These are phyloP conservation scores for Kitagawia praeruptora DNA, from an alignment of 129 eudicot genomes.

Conservation along the genomic window DNA sequence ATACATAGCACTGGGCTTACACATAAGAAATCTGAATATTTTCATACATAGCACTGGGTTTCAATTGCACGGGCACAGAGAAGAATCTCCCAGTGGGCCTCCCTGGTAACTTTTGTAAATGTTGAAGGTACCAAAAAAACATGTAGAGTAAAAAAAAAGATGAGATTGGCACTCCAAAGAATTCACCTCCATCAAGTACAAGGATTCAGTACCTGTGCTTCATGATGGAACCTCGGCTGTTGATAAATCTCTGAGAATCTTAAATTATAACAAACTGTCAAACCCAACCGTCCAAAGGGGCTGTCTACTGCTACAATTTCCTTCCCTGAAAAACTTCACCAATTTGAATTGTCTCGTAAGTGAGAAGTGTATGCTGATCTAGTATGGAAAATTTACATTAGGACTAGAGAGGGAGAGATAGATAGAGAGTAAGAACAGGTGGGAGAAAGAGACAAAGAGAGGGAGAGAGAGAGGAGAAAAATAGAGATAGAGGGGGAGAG, in stretches of 20 bases:
- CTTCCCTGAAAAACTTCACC: slow-evolving; percentile 42
- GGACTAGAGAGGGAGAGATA: no score
- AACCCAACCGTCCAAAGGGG: slow-evolving; percentile 85
- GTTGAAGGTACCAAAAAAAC: slow-evolving; percentile 88
- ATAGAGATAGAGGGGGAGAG: no score
- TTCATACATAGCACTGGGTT: slow-evolving; percentile 86
- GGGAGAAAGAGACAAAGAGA: no score
- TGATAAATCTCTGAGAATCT: slow-evolving; percentile 91
- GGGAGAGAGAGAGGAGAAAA: no score
- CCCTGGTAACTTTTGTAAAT: slow-evolving; percentile 84
- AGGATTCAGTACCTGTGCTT: slow-evolving; percentile 49
- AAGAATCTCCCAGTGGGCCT: slow-evolving; percentile 98
- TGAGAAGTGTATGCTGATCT: slow-evolving; percentile 3
- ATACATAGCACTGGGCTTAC: no score
- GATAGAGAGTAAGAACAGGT: no score
- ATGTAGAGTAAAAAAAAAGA: slow-evolving; percentile 24
- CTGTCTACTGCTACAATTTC: slow-evolving; percentile 74
- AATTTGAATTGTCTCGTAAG: slow-evolving; percentile 14
- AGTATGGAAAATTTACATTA: neutral
- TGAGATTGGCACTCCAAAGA: slow-evolving; percentile 6
- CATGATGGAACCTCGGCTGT: slow-evolving; percentile 68
- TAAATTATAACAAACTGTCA: slow-evolving; percentile 91
- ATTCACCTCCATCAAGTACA: slow-evolving; percentile 3
- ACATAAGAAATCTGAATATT: neutral
- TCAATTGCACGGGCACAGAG: slow-evolving; percentile 97